These are phyloP conservation scores for Schwanniomyces sp. DNA, from an alignment of 805 yeast species.

Conservation along the genomic window DNA sequence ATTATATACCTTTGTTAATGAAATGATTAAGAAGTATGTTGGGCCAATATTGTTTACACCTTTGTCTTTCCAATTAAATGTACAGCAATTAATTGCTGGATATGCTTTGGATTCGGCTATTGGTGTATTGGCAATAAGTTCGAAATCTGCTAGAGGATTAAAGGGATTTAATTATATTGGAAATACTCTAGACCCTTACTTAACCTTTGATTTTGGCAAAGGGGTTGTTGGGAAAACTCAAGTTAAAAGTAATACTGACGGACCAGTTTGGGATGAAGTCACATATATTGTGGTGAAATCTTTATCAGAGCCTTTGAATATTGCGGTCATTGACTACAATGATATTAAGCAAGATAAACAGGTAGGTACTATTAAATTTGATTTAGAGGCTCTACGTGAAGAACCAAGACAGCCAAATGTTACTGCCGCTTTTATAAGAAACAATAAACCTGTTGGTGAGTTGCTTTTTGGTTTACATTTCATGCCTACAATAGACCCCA, in stretches of 20 bases:
- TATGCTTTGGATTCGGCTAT: constrained; percentile 74
- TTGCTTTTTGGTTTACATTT: constrained; percentile 68
- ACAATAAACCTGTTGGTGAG: constrained; percentile 81
- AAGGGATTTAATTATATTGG: constrained; percentile 69
- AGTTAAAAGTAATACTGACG: constrained; percentile 61
- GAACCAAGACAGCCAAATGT: constrained; percentile 50
- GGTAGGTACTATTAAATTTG: constrained; percentile 75
- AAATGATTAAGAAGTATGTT: constrained; percentile 78
- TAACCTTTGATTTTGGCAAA: constrained; percentile 64
- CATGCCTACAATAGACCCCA: constrained; percentile 70
- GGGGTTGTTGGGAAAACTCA: constrained; percentile 66
- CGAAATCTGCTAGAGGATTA: constrained; percentile 66
- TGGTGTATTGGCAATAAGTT: constrained; percentile 76
- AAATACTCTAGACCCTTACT: constrained; percentile 88
- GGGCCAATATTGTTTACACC: constrained; percentile 91
- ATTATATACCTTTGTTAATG: constrained; percentile 73
- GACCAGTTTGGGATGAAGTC: constrained; percentile 86
- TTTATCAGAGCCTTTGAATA: constrained; percentile 77
- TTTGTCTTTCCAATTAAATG: constrained; percentile 86
- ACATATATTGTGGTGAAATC: constrained; percentile 67
- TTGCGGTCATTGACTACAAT: constrained; percentile 75
- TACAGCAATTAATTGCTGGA: constrained; percentile 88
- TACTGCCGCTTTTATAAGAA: constrained; percentile 64
- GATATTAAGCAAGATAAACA: constrained; percentile 76
- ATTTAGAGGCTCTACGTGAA: constrained; percentile 63